Evolutionary conservation across 2,329 filamentous ascomycete species (phyloP).

Genomic region (Didymosphaeria variabile): DNA sequence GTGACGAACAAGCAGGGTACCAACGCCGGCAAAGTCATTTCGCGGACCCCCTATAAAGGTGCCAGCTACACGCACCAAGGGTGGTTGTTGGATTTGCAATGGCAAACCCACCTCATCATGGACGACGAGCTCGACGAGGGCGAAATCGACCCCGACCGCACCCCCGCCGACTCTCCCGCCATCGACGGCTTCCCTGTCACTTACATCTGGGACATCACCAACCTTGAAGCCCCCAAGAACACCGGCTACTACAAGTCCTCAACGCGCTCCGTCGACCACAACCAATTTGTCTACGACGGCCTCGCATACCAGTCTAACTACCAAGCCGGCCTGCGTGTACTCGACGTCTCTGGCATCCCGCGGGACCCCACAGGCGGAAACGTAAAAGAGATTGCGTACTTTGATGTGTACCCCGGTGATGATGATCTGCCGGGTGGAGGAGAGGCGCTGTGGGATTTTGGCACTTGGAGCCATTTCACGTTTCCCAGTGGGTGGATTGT

Average conservation of each 20-base stretch:
- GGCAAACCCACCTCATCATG: conserved; percentile 48
- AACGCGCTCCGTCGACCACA: conserved; percentile 54
- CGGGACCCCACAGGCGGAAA: conserved; percentile 46
- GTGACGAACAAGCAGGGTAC: conserved; percentile 64
- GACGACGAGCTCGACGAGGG: conserved; percentile 52
- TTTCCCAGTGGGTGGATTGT: conserved; percentile 56
- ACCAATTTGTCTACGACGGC: conserved; percentile 56
- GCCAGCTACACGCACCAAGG: conserved; percentile 68
- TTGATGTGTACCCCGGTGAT: conserved; percentile 54
- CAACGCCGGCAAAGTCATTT: conserved; percentile 65
- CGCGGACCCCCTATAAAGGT: conserved; percentile 63
- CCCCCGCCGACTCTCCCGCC: conserved; percentile 36
- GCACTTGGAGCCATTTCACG: conserved; percentile 54
- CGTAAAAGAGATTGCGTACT: conserved; percentile 55
- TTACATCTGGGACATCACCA: conserved; percentile 50
- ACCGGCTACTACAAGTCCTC: conserved; percentile 55
- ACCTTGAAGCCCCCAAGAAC: conserved; percentile 47
- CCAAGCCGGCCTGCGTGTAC: conserved; percentile 53
- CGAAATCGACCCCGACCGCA: conserved; percentile 39
- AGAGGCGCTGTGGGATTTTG: conserved; percentile 51
- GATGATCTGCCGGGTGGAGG: conserved; percentile 46
- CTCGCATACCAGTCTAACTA: conserved; percentile 56
- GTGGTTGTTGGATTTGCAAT: conserved; percentile 58
- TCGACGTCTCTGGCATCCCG: conserved; percentile 53
- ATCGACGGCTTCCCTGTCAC: conserved; percentile 48